Evolutionary conservation across 2,329 filamentous ascomycete genomes (phyloP), one percentile per base, ranked within the genome.

Genomic region (Pseudogymnoascus destructans): DNA sequence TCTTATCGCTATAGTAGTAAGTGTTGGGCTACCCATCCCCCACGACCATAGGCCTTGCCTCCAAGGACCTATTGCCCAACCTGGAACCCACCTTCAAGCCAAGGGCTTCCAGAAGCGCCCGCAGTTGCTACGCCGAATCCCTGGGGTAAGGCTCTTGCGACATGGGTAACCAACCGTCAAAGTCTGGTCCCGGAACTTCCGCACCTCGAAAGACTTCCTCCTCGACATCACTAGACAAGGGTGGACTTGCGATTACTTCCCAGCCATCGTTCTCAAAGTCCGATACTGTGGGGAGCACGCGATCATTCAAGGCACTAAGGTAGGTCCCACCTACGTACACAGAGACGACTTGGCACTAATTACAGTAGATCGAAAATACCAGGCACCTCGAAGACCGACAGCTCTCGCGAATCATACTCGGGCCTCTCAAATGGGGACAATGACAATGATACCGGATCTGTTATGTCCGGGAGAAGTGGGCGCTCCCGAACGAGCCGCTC

Each of bases 201-300:
- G 66, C 68, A 3, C 67, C 68, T 3, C 67, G 63, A 54, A 60
- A 59, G 55, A 65, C 63, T 55, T 59, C 60, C 30, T 69, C 69
- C 1, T 64, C 66, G 36, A 64, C 67, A 10, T 67, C 67, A n/a
- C 52, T 69, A 11, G 64, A 67, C 38, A 65, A 61, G 58, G 61
- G 59, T 25, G 57, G 59, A 33, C 64, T 67, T 30, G 63, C 61
- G 61, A 75, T 96, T 60, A 86, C 89, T 71, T 87, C 89, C 27
- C 95, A 93, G 71, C 92, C 91, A 25, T 95, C 92, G 25, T 92
- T 97, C 70, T 87, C 85, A 73, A 86, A 87, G 70, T 89, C 90
- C 59, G 92, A 97, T 70, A 97, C 92, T 25, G 92, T 91, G 70
- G 91, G 95, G 64, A 96, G 90, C 5, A 82, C 86, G 30, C 86